These are phyloP conservation scores for Polygonum aviculare DNA, from an alignment of 148 eudicot species.

Conservation along the genomic window DNA sequence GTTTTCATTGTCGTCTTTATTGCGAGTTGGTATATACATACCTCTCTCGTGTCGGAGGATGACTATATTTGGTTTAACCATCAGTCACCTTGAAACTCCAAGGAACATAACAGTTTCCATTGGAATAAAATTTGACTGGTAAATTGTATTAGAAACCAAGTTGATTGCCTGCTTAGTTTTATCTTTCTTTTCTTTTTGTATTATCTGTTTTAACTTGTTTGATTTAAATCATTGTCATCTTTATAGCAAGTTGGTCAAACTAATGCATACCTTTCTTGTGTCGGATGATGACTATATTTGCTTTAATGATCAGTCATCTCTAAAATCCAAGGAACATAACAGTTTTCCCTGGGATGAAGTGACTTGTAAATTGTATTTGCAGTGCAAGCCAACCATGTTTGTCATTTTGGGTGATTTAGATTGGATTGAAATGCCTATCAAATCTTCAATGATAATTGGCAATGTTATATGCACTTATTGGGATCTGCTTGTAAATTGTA, in stretches of 20 bases:
- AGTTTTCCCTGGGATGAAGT: not conserved
- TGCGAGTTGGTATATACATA: constrained; percentile 33
- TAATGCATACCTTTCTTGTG: not conserved
- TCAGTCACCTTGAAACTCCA: not conserved
- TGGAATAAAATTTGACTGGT: not conserved
- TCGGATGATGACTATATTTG: constrained; percentile 12
- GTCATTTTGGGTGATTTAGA: no score
- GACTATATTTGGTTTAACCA: constrained; percentile 20
- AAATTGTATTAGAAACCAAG: not conserved
- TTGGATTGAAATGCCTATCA: no score
- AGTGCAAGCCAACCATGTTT: no score
- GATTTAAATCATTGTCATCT: not conserved
- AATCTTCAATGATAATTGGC: no score
- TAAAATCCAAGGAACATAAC: not conserved
- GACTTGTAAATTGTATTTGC: not conserved
- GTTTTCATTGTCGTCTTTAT: constrained; percentile 34
- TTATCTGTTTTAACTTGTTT: not conserved
- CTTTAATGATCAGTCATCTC: not conserved
- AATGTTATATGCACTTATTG: no score
- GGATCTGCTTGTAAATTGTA: no score
- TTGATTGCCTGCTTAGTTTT: not conserved
- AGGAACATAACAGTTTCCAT: constrained; percentile 5
- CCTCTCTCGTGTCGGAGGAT: constrained; percentile 51
- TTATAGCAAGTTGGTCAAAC: constrained; percentile 8
- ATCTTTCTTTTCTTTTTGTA: no score